Conservation (phyloP, 495 filamentous ascomycete genomes). For the Daldinia concentrica region DNA sequence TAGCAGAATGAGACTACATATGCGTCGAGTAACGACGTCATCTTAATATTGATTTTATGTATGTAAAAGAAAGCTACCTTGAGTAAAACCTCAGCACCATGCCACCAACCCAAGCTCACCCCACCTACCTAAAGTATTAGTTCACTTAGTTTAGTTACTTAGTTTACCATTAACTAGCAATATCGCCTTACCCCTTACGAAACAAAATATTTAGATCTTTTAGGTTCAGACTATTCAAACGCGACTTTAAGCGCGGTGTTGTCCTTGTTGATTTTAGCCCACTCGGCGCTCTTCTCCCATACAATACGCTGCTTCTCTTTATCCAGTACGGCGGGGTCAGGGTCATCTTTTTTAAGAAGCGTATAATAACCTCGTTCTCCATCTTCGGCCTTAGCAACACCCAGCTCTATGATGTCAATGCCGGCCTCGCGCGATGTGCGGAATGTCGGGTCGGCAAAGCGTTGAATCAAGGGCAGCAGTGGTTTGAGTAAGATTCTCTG, state of each 20-base stretch:
- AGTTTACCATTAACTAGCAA: neutral
- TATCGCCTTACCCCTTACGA: neutral
- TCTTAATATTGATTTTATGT: neutral
- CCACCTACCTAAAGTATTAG: neutral
- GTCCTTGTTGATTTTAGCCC: conserved; percentile 43
- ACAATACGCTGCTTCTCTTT: conserved; percentile 50
- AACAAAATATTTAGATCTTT: neutral
- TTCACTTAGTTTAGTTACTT: no score
- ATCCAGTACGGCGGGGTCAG: conserved; percentile 48
- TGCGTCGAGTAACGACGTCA: neutral
- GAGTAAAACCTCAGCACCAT: no score
- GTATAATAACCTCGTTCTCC: conserved; percentile 53
- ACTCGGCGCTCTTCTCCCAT: conserved; percentile 56
- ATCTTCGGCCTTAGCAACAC: conserved; percentile 30
- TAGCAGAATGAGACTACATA: no score
- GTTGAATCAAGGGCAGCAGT: conserved; percentile 42
- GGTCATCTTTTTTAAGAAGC: conserved; percentile 46
- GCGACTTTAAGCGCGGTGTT: conserved; percentile 32
- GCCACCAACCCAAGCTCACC: no score
- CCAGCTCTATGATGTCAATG: conserved; percentile 45
- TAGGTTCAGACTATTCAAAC: neutral
- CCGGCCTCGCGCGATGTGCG: conserved; percentile 42
- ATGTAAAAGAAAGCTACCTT: no score
- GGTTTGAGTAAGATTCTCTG: conserved; percentile 43
- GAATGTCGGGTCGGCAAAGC: conserved; percentile 12